These are phyloP conservation scores for Pseudozyma flocculosa DNA, from an alignment of 1,284 basidiomycete species.

Conservation along the genomic window DNA sequence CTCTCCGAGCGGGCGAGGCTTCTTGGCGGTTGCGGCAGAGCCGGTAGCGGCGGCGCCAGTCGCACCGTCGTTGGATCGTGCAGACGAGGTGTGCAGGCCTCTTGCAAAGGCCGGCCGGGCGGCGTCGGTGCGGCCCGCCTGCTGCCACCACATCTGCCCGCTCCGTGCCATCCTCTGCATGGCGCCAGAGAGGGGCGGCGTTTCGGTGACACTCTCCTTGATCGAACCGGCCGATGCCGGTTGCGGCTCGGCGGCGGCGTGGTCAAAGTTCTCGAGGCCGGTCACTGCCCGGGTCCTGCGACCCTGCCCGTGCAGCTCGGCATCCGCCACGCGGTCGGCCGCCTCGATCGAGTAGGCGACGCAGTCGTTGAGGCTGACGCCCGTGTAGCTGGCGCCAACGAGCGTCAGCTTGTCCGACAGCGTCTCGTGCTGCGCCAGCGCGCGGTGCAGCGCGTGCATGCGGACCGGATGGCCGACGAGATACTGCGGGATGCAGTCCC, in stretches of 20 bases:
- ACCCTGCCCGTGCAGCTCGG: constrained; percentile 15
- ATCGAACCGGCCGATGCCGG: background rate
- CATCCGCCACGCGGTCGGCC: constrained; percentile 22
- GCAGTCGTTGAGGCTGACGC: constrained; percentile 88
- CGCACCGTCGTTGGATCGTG: too few species aligned
- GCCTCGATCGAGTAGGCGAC: constrained; percentile 59
- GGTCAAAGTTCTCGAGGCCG: constrained; percentile 7
- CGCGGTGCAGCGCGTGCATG: constrained; percentile 67
- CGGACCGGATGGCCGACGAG: constrained; percentile 72
- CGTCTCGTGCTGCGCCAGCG: constrained; percentile 58
- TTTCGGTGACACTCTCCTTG: background rate
- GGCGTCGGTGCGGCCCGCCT: background rate
- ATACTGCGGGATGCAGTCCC: constrained; percentile 79
- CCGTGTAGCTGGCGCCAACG: constrained; percentile 81
- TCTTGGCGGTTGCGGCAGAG: background rate
- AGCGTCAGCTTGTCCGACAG: constrained; percentile 69
- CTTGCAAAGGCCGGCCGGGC: constrained; percentile 6
- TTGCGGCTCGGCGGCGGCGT: background rate
- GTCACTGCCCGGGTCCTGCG: constrained; percentile 7
- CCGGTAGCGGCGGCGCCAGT: background rate
- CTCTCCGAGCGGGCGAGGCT: constrained; percentile 18
- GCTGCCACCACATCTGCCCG: background rate
- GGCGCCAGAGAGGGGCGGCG: background rate
- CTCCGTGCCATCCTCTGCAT: background rate
- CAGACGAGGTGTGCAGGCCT: constrained; percentile 18